Conservation (phyloP, 2,329 filamentous ascomycete species). For the Neonectria faginata region DNA sequence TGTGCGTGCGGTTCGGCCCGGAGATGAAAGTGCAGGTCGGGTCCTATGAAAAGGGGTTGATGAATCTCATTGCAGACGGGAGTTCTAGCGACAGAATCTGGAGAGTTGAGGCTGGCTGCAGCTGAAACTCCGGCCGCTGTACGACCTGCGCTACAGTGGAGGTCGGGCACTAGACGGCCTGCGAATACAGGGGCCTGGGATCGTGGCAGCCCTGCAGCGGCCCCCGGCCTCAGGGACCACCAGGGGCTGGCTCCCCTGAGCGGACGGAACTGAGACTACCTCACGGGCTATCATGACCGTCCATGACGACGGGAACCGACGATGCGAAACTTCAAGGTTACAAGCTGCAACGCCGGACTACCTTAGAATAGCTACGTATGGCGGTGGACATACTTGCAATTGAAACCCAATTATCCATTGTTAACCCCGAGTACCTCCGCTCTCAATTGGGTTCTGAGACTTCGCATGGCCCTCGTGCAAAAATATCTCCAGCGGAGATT, state of each 20-base stretch:
- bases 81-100: slow-evolving; percentile 5
- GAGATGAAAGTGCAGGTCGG: slow-evolving; percentile 6
- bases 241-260: slow-evolving; percentile 5
- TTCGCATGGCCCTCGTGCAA: too few relatives aligned
- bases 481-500: background rate
- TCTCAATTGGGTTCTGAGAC: background rate
- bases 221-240: background rate
- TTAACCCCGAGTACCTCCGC: background rate
- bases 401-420: background rate
- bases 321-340: background rate
- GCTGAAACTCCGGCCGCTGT: slow-evolving; percentile 20
- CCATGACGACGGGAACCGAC: background rate
- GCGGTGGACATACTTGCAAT: background rate
- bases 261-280: background rate
- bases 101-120: slow-evolving; percentile 25
- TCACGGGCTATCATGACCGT: background rate
- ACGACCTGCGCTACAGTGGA: slow-evolving; percentile 5
- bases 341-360: background rate
- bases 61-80: background rate
- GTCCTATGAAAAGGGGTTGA: slow-evolving; percentile 19
- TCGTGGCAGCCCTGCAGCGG: slow-evolving; percentile 24
- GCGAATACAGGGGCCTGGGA: slow-evolving; percentile 13
- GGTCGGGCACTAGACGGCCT: background rate
- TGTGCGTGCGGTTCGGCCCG: slow-evolving; percentile 16
- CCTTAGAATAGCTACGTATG: background rate